Percentiles rank a stretch among this genome's conserved stretches.
Evolutionary conservation across 805 yeast genomes (phyloP).

Genomic region (Wickerhamiella kurtzmanii): DNA sequence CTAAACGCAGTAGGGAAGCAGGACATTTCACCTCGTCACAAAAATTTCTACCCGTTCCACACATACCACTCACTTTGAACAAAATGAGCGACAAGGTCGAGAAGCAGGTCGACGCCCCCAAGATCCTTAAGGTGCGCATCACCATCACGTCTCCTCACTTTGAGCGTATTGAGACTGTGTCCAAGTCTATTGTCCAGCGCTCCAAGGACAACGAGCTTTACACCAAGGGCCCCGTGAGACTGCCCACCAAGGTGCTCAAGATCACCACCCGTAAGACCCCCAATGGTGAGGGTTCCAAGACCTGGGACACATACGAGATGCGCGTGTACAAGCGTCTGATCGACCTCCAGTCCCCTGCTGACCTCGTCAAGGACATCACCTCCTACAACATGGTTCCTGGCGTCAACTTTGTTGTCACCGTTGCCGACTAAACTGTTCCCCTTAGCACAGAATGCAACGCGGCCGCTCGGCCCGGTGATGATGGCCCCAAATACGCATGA

Average conservation of each 20-base stretch:
- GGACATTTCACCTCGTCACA: no score
- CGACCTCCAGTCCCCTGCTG: slow-evolving; percentile 94
- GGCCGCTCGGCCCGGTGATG: no score
- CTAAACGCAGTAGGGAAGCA: no score
- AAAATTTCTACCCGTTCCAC: background rate
- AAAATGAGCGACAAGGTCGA: slow-evolving; percentile 39
- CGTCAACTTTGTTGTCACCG: slow-evolving; percentile 62
- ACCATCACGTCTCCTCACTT: slow-evolving; percentile 98
- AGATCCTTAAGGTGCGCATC: slow-evolving; percentile 95
- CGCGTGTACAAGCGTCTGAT: slow-evolving; percentile 99
- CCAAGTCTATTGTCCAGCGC: slow-evolving; percentile 75
- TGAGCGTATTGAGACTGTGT: slow-evolving; percentile 93
- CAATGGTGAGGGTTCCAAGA: slow-evolving; percentile 99
- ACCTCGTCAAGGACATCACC: slow-evolving; percentile 86
- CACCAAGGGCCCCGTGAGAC: slow-evolving; percentile 98
- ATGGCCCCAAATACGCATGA: no score
- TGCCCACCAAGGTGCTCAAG: slow-evolving; percentile 98
- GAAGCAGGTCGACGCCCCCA: slow-evolving; percentile 73
- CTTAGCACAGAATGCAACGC: background rate
- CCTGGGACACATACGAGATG: slow-evolving; percentile 99
- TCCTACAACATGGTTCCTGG: slow-evolving; percentile 98
- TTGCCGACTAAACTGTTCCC: slow-evolving; percentile 23
- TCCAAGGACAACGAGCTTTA: slow-evolving; percentile 65
- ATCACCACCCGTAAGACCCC: slow-evolving; percentile 99
- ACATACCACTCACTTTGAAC: background rate